Evolutionary conservation across 768 basidiomycete genomes (phyloP), one percentile per base, ranked within the genome.

Genomic region (Leccinum variicolor): DNA sequence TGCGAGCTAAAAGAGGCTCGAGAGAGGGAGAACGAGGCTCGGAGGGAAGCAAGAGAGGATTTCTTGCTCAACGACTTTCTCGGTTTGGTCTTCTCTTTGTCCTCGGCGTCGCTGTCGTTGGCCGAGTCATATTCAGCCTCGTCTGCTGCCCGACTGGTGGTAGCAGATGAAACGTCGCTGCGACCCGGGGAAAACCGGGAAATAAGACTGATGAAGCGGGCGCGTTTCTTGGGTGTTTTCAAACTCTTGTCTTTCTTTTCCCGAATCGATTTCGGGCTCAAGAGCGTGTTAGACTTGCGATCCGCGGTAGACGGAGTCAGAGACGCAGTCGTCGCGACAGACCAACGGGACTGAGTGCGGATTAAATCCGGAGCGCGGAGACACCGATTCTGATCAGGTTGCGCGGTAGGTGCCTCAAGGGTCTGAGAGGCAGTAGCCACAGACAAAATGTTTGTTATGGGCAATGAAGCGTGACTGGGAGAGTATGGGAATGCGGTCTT

Each of bases 171-270:
- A 4, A 49, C 6, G 4, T 73, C 70, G 14, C 21, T 34, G n/a
- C 72, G 72, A 25, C 69, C 61, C 0, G 70, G 72, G 1, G 72
- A 73, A 3, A 72, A 26, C 4, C 68, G 70, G 0, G 70, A 72
- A 9, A 72, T 70, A 43, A 72, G 66, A 47, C 64, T 70, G 34
- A 73, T 68, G 52, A 72, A 72, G 11, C 72, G 72, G 0, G 68
- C n/a, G 6, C 70, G 70, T 46, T 72, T 74, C 46, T 60, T 66
- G 11, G 70, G 70, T 0, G 64, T 62, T 52, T 72, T 73, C 9
- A 61, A 4, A 5, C 31, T 6, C 55, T 72, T 71, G 23, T 54
- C 52, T 21, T 63, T 72, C 39, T 65, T 72, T 1, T 51, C 52
- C 43, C 53, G 64, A 14, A 63, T 54, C 0, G 57, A 54, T 33